Percentiles rank a stretch among this genome's conserved stretches.
phyloP scores from a whole-genome alignment of 192 early-diverging fungal genomes.

The Martensiomyces pterosporus region DNA sequence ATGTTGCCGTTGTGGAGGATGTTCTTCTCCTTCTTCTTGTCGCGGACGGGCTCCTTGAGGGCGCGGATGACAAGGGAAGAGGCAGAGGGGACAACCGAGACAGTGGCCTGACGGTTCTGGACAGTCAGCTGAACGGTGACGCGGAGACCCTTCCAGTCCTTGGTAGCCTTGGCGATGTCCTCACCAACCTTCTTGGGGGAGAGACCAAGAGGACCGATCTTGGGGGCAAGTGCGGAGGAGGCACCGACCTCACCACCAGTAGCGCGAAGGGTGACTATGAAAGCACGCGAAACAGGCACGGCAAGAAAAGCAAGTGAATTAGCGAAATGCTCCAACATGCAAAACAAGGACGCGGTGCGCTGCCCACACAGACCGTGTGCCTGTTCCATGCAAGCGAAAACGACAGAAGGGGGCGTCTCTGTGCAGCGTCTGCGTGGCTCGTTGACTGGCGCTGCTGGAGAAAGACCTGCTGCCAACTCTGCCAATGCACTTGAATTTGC shows the following conservation, averaged over 20 bases:
- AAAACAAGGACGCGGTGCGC: no score
- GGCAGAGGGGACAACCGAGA: conserved; percentile 94
- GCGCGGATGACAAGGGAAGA: conserved; percentile 96
- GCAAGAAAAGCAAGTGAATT: no score
- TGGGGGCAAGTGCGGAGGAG: conserved; percentile 96
- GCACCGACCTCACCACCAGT: conserved; percentile 98
- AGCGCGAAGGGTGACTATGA: conserved; percentile 89
- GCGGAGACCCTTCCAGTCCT: conserved; percentile 98
- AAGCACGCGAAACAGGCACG: no score
- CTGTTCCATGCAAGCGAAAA: no score
- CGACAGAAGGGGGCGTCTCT: no score
- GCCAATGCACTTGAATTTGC: no score
- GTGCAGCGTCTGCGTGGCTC: no score
- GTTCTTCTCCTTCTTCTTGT: conserved; percentile 99
- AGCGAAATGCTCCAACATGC: no score
- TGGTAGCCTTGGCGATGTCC: conserved; percentile 99
- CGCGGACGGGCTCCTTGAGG: conserved; percentile 94
- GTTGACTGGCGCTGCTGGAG: no score
- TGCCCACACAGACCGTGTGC: no score
- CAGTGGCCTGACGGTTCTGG: conserved; percentile 98
- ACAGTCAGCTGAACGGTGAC: conserved; percentile 98
- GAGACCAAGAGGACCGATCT: conserved; percentile 99
- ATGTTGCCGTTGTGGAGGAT: conserved; percentile 98
- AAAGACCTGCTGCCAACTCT: no score
- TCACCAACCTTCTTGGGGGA: conserved; percentile 99